Evolutionary conservation across 352 stramenopile genomes (phyloP), one percentile per base, ranked within the genome.

Genomic region (Globisporangium splendens): DNA sequence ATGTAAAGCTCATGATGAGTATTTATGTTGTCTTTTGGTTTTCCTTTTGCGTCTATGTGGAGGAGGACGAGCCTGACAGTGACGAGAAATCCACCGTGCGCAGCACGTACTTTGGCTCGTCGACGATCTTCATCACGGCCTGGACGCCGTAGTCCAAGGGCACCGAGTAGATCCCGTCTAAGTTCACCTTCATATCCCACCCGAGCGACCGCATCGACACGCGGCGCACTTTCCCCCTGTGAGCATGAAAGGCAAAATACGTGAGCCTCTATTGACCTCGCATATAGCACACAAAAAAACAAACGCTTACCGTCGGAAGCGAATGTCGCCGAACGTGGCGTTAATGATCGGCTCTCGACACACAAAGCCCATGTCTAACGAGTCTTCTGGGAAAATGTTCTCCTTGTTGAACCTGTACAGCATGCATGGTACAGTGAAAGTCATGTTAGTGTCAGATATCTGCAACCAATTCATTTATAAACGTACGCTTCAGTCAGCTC

Each of bases 111-210:
- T 95, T 90, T 28, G 86, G 86, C 56, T 92, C 86, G 53, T 92
- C 83, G 28, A 79, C 76, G 24, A 95, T 91, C 66, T 95, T 95
- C 86, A 95, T 95, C 42, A 95, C 86, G 4, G 84, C 86, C 61
- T 95, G 86, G 14, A 95, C 86, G n/a, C 86, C 86, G 41, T 95
- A 95, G 74, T 93, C 85, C 56, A 95, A 65, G 20, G 86, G 86
- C 56, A 95, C 83, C 8, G 86, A 93, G 68, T 91, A 93, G 46
- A 95, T 89, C 20, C 86, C 86, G 50, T 95, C 86, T 41, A 95
- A 75, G 54, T 90, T 93, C 44, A 95, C 80, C 63, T 88, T 89
- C 84, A 93, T 95, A 79, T 95, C 86, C 86, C 86, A 95, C 18
- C 86, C 86, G 28, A 95, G 79, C 20, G 86, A 95, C 46, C 84